These are phyloP conservation scores for Stenocarpella maydis DNA, from an alignment of 2,329 filamentous ascomycete species.

Conservation along the genomic window DNA sequence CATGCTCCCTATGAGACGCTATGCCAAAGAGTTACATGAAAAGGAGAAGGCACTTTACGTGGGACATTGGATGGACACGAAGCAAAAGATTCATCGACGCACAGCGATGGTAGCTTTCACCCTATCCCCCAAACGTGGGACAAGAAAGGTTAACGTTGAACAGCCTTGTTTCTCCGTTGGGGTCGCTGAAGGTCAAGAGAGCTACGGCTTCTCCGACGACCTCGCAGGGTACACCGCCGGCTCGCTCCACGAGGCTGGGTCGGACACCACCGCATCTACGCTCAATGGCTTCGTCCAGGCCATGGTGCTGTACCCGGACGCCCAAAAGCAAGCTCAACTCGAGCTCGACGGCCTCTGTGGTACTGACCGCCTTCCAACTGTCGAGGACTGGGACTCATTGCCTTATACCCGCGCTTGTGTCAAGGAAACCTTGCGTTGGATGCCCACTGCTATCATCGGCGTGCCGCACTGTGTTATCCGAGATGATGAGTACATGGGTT, in stretches of 20 bases:
- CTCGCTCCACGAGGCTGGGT: conserved; percentile 50
- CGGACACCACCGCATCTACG: conserved; percentile 54
- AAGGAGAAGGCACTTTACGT: conserved; percentile 53
- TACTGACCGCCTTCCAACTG: conserved; percentile 47
- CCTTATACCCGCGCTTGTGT: conserved; percentile 54
- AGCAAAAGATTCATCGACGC: conserved; percentile 43
- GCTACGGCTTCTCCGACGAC: conserved; percentile 42
- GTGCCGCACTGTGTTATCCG: conserved; percentile 52
- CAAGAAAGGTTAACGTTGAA: not conserved
- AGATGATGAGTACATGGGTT: conserved; percentile 54
- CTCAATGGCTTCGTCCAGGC: conserved; percentile 55
- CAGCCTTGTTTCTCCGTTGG: conserved; percentile 44
- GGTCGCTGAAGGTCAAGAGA: conserved; percentile 38
- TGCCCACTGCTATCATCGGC: conserved; percentile 50
- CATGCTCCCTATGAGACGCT: conserved; percentile 47
- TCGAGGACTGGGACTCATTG: conserved; percentile 48
- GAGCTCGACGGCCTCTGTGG: conserved; percentile 54
- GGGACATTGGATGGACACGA: conserved; percentile 51
- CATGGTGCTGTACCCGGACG: conserved; percentile 52
- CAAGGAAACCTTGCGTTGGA: conserved; percentile 55
- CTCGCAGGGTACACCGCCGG: conserved; percentile 46
- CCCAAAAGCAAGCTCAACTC: conserved; percentile 50
- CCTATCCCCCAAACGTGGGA: too few relatives aligned
- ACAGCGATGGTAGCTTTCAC: conserved; percentile 38
- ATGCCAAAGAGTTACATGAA: conserved; percentile 52